Base-by-base conservation (phyloP, 345 rosid genomes). In the Gossypium stocksii region DNA sequence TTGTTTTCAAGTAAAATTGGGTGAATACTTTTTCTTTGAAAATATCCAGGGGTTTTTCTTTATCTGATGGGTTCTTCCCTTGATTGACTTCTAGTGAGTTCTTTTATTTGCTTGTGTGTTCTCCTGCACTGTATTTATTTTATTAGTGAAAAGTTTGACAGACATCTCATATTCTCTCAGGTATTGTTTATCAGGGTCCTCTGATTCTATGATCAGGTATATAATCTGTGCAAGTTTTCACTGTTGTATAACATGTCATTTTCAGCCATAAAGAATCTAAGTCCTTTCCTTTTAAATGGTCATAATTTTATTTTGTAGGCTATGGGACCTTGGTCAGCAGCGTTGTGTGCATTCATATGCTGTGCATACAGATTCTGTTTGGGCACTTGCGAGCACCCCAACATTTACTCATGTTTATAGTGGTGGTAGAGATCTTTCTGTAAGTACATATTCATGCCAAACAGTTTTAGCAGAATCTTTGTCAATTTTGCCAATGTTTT, bases 321-420 rank as follows among this genome's bases (percentile, higher is more conserved):
- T 96, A 76, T 96, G 99, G 99, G 99, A 96, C 82, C 92, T 96
- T 82, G 99, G 99, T 78, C 98, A 93, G 89, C 99, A 96, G 80
- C 91, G 99, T 69, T 96, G 99, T 65, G 66, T 96, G 79, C 99
- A 96, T 84, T 93, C 99, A 57, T 96, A 96, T 85, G 98, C 99
- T 19, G 99, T 96, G 77, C 99, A 96, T 80, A 96, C 99, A 54
- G 98, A 96, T 87, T 96, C 99, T 82, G 99, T 96, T 66, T 96
- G 99, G 99, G 94, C 99, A 25, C 98, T 96, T 85, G 98, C 99
- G 61, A 90, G 98, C 89, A 86, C 92, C 71, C 88, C 99, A 25
- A 79, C 97, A 17, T 93, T 96, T 82, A 90, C 81, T 87, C 98
- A 93, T 76, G 99, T 93, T 82, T 96, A 96, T 79, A 96, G 99